A percentile compares a stretch with the other conserved stretches of the same genome.
Conservation (phyloP, 495 filamentous ascomycete species). For the Penicillium antarcticum region DNA sequence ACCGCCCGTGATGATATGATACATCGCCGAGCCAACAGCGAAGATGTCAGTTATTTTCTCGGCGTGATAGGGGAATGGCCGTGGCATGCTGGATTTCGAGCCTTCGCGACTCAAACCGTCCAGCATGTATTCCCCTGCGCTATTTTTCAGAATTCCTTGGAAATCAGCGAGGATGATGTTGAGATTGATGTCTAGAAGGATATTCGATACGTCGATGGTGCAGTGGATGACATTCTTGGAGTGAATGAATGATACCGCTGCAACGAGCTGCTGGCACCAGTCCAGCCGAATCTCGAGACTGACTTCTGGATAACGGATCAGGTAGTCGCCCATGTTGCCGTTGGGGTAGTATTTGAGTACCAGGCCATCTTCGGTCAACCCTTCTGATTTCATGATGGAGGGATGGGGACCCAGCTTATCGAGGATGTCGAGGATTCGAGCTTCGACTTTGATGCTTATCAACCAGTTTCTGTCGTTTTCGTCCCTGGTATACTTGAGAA, state of each 20-base stretch:
- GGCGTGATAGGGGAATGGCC: constrained; percentile 1
- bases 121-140: background rate
- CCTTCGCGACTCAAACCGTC: constrained; percentile 16
- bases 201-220: constrained; percentile 16
- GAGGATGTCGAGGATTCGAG: constrained; percentile 15
- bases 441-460: constrained; percentile 11
- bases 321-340: constrained; percentile 11
- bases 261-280: background rate
- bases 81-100: constrained; percentile 19
- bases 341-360: constrained; percentile 13
- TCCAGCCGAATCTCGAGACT: background rate
- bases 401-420: constrained; percentile 12
- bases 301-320: background rate
- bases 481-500: background rate
- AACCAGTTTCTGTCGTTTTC: background rate
- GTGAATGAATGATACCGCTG: background rate
- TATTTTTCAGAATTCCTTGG: constrained; percentile 12
- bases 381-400: constrained; percentile 13
- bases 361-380: constrained; percentile 12
- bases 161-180: constrained; percentile 14
- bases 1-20: constrained; percentile 14
- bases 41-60: constrained; percentile 20
- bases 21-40: constrained; percentile 21
- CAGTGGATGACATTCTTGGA: constrained; percentile 10
- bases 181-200: constrained; percentile 20